Conservation (phyloP, 2,329 filamentous ascomycete genomes). For the Ciborinia camelliae region DNA sequence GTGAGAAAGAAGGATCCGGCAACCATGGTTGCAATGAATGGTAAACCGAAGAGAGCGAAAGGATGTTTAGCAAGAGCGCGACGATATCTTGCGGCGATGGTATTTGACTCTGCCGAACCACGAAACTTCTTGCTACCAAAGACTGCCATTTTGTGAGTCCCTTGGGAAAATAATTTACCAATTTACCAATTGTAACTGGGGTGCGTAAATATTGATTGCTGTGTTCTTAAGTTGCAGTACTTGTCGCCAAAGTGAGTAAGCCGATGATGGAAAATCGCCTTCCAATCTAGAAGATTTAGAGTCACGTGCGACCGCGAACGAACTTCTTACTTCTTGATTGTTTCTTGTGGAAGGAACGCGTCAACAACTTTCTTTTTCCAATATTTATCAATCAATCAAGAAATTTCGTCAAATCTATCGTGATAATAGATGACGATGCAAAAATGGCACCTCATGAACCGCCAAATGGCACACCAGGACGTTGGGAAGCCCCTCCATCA, state of each 20-base stretch:
- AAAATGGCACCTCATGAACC: constrained; percentile 28
- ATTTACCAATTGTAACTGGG: neutral
- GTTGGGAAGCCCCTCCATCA: constrained; percentile 56
- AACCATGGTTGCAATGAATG: constrained; percentile 86
- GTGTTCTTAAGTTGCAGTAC: neutral
- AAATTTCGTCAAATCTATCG: neutral
- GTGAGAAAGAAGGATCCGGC: constrained; percentile 92
- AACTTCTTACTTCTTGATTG: no score
- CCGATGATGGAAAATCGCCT: neutral
- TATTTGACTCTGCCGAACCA: constrained; percentile 60
- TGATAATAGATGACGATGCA: constrained; percentile 24
- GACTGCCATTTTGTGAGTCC: constrained; percentile 47
- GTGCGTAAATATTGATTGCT: neutral
- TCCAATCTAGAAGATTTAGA: neutral
- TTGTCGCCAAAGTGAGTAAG: neutral
- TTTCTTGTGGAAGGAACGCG: constrained; percentile 3
- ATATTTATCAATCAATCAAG: neutral
- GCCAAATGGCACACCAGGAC: constrained; percentile 23
- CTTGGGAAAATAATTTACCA: no score
- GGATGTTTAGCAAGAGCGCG: constrained; percentile 71
- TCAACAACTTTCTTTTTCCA: constrained; percentile 3
- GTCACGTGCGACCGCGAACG: constrained; percentile 6
- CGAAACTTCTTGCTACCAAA: constrained; percentile 73
- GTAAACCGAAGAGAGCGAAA: constrained; percentile 89
- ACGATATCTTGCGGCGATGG: constrained; percentile 74